A percentile compares a stretch with the other conserved stretches of the same genome.
These are phyloP conservation scores for Gracilaria gracilis DNA, from an alignment of 23 red algal genomes.

Conservation along the genomic window DNA sequence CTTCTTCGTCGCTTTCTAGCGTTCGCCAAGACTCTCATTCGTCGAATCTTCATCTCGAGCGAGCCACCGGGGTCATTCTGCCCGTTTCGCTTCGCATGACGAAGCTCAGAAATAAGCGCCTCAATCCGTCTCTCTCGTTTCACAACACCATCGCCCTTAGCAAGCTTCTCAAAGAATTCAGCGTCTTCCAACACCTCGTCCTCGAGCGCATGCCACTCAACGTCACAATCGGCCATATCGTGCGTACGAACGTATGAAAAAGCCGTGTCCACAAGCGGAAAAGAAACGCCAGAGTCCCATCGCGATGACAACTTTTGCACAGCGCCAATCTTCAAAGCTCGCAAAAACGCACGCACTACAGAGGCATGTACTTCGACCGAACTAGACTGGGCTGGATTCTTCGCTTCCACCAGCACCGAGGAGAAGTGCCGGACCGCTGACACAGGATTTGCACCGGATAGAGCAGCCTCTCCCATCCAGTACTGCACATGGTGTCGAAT, in stretches of 20 bases:
- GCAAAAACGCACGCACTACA: conserved; percentile 58
- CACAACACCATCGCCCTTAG: background rate
- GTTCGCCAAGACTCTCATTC: conserved; percentile 51
- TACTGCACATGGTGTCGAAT: conserved; percentile 58
- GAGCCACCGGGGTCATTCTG: conserved; percentile 55
- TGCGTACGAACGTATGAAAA: conserved; percentile 43
- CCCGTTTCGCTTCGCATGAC: conserved; percentile 41
- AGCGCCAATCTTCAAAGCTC: conserved; percentile 41
- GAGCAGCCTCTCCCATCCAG: conserved; percentile 42
- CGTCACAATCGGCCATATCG: conserved; percentile 45
- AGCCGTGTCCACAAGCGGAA: conserved; percentile 37
- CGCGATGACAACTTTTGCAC: background rate
- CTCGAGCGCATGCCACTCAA: conserved; percentile 46
- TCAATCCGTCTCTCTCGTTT: conserved; percentile 62
- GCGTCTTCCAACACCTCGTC: conserved; percentile 70
- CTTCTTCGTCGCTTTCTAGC: conserved; percentile 24
- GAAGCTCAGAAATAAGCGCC: conserved; percentile 68
- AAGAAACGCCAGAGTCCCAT: conserved; percentile 61
- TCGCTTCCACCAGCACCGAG: conserved; percentile 25
- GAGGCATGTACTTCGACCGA: conserved; percentile 48
- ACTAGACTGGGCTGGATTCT: conserved; percentile 9
- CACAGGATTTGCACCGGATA: background rate
- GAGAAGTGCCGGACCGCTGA: conserved; percentile 45
- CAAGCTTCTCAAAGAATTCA: conserved; percentile 41
- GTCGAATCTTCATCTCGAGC: conserved; percentile 71